phyloP scores from a whole-genome alignment of 2,329 filamentous ascomycete genomes.

The Ophiostoma montium region DNA sequence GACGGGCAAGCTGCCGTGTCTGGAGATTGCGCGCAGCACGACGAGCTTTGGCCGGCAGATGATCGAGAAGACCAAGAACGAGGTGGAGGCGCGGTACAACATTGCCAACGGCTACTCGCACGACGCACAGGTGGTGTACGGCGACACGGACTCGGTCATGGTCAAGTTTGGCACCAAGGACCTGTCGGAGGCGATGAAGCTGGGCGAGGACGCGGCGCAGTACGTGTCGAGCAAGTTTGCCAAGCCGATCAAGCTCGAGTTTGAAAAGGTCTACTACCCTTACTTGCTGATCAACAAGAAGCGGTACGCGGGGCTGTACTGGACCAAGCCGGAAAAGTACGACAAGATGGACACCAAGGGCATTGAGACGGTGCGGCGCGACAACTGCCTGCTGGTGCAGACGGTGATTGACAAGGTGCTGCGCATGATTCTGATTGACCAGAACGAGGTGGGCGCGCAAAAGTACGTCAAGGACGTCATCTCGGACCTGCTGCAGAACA shows the following conservation, averaged over 20 bases:
- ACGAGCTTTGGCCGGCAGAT: slow-evolving; percentile 96
- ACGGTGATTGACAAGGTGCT: slow-evolving; percentile 95
- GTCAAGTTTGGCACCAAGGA: slow-evolving; percentile 93
- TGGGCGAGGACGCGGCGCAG: slow-evolving; percentile 83
- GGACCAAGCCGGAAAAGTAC: slow-evolving; percentile 86
- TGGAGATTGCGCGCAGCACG: slow-evolving; percentile 90
- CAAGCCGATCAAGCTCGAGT: slow-evolving; percentile 96
- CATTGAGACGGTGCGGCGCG: slow-evolving; percentile 93
- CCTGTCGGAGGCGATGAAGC: slow-evolving; percentile 76
- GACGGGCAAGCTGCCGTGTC: slow-evolving; percentile 85
- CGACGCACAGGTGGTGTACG: slow-evolving; percentile 94
- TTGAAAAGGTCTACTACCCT: slow-evolving; percentile 97
- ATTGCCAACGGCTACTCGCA: slow-evolving; percentile 91
- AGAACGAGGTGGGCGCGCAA: slow-evolving; percentile 79
- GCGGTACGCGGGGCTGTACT: slow-evolving; percentile 93
- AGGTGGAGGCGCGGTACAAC: slow-evolving; percentile 79
- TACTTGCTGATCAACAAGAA: slow-evolving; percentile 99
- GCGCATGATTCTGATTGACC: slow-evolving; percentile 89
- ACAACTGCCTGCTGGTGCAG: slow-evolving; percentile 91
- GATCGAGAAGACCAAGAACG: slow-evolving; percentile 97
- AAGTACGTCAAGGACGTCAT: slow-evolving; percentile 97
- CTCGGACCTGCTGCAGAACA: slow-evolving; percentile 89
- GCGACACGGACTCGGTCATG: slow-evolving; percentile 99
- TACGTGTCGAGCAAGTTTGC: slow-evolving; percentile 86
- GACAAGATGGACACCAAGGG: slow-evolving; percentile 99